Base-by-base conservation (phyloP, 257 asterid genomes). In the Scutellaria galericulata region DNA sequence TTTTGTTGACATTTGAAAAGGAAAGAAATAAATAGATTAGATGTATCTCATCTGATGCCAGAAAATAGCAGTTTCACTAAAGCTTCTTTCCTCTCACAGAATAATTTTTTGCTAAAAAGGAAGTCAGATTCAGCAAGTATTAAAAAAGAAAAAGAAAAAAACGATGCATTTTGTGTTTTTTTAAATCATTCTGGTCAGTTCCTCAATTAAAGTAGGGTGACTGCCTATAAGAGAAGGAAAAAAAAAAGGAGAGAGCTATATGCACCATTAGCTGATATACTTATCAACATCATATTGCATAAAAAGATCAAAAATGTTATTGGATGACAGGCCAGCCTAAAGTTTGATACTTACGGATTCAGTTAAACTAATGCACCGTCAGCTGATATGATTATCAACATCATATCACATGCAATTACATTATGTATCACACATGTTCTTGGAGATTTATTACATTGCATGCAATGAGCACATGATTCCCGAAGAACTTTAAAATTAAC, bases 391-490 rank as follows among this genome's bases (percentile, higher is more conserved):
- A 31, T 60, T 7, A 52, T 31, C 27, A 18, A 35, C 9, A 31
- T 7, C n/a, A 54, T 41, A 45, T 64, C 14, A 52, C 59, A 46
- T 58, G 75, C 22, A 46, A 53, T 50, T 20, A 41, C 24, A 53
- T 11, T 15, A 18, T 13, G 35, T 44, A 48, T 37, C 37, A 12
- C 24, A 12, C 51, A 68, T 6, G 44, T 7, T 58, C 57, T 67
- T 56, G 66, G 77, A 60, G 27, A 60, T 60, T 15, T 22, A 39
- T 62, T 39, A 15, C 11, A 40, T 64, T 14, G 50, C 15, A 63
- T 70, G 12, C n/a, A 42, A 68, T 58, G 71, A 58, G 53, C 27
- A 69, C 58, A 59, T 10, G 58, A 55, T 47, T 15, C 48, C 72
- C 51, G 11, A 55, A 31, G 39, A 52, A 46, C 59, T 50, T 31